phyloP scores from a whole-genome alignment of 129 eudicot genomes.

The Flaveria sonorensis region DNA sequence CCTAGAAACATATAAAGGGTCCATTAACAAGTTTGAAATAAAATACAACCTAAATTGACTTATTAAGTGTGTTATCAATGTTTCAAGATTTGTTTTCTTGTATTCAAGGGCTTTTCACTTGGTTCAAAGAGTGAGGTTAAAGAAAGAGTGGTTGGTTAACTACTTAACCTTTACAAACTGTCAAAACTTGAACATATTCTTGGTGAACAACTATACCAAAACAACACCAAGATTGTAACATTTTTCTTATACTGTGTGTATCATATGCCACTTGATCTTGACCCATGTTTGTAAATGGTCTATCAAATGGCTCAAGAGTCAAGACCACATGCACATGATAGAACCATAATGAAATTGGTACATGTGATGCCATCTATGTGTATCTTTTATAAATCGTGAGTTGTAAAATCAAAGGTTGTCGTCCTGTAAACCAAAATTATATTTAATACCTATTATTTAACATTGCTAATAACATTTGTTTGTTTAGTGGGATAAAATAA shows the following conservation, averaged over 20 bases:
- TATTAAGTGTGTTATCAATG: not conserved
- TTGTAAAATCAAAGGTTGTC: constrained; percentile 15
- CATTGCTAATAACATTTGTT: not conserved
- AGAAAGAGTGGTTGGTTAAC: constrained; percentile 17
- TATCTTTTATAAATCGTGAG: not conserved
- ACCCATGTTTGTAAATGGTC: not conserved
- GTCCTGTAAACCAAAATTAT: not conserved
- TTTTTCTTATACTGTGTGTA: not conserved
- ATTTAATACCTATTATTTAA: not conserved
- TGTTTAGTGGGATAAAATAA: not conserved
- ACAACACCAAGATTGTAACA: constrained; percentile 6
- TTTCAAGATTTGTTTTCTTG: not conserved
- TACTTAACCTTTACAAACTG: not conserved
- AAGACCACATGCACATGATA: no score
- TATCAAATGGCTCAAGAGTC: not conserved
- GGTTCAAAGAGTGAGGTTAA: constrained; percentile 1
- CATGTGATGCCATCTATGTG: constrained; percentile 8
- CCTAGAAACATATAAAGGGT: not conserved
- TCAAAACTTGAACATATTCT: not conserved
- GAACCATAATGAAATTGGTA: not conserved
- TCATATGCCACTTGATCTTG: not conserved
- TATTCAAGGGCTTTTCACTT: not conserved
- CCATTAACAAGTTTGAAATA: not conserved
- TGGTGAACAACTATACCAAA: constrained; percentile 31
- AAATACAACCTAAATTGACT: not conserved